Base-by-base conservation (phyloP, 1,139 yeast genomes). In the Magnusiomyces fungicola region DNA sequence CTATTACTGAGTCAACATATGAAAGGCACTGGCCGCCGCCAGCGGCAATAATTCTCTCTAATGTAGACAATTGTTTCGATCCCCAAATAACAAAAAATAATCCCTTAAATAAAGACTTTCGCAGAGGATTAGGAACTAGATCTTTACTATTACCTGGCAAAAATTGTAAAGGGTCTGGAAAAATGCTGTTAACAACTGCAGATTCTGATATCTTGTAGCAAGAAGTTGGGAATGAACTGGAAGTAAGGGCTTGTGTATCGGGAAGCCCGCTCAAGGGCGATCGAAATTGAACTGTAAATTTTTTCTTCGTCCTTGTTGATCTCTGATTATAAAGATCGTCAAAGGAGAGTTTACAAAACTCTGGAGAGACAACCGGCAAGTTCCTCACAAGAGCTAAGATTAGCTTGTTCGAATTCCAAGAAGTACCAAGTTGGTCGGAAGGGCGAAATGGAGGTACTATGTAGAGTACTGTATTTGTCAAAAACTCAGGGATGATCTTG, bases 41-140 rank as follows among this genome's bases (percentile, higher is more conserved):
- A 9, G 38, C n/a, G 23, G 19, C 23, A 34, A 34, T 34, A 9
- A 34, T 34, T 7, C 23, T 21, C 38, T 34, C 38, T 14, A 34
- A 18, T 7, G 16, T 34, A 3, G 14, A 16, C 12, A 6, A 19
- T 19, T 34, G 38, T 5, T 19, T 34, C 7, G 6, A 18, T 34
- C 38, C 38, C 38, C 38, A 34, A 18, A 34, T 34, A 21, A 34
- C 38, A 34, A 34, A 34, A 21, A 34, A 18, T 23, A 34, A 34
- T 3, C 38, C 38, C 14, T 18, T 34, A 14, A 34, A 18, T 19
- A 34, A 34, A 34, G 23, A 19, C 14, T 34, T 16, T 5, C 38
- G 22, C 19, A 23, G 9, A 18, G 9, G 7, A 16, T 34, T 14
- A 10, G 38, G 38, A 5, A 19, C n/a, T 3, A 34, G 38, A 18